Conservation (phyloP, 148 eudicot species). For the Hydrangea macrophylla region DNA sequence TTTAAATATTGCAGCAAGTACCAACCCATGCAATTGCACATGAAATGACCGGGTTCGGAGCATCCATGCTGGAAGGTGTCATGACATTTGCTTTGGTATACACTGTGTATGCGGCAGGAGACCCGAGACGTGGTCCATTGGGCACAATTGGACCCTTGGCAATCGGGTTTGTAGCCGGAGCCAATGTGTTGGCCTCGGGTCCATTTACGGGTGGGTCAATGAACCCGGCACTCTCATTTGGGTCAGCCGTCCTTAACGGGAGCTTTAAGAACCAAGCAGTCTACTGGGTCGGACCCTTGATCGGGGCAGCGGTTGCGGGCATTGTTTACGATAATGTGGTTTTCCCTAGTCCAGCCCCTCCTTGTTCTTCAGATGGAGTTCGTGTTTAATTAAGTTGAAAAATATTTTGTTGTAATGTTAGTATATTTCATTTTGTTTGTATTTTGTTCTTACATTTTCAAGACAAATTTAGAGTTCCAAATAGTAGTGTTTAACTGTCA, state of each 20-base stretch:
- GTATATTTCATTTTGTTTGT: too few relatives aligned
- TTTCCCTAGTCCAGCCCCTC: constrained; percentile 42
- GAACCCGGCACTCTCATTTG: constrained; percentile 86
- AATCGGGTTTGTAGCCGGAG: constrained; percentile 67
- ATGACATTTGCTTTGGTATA: constrained; percentile 79
- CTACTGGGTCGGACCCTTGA: constrained; percentile 84
- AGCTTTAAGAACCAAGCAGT: constrained; percentile 83
- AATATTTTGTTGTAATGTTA: too few relatives aligned
- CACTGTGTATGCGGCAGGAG: constrained; percentile 54
- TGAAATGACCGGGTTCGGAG: constrained; percentile 93
- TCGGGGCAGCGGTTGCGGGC: constrained; percentile 71
- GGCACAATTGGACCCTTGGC: constrained; percentile 59
- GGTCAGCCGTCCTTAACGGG: constrained; percentile 63
- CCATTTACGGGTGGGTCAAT: constrained; percentile 87
- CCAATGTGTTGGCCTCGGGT: constrained; percentile 69
- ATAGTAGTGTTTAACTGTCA: too few relatives aligned
- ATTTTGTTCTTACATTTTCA: too few relatives aligned
- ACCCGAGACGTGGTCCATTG: constrained; percentile 55
- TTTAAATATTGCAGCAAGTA: constrained; percentile 44
- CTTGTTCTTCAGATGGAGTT: constrained; percentile 22
- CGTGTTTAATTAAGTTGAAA: too few relatives aligned
- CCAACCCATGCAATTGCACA: constrained; percentile 49
- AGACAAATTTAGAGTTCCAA: too few relatives aligned
- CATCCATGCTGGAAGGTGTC: constrained; percentile 67
- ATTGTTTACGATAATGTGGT: constrained; percentile 70